These are phyloP conservation scores for Acanthamoeba healyi DNA, from an alignment of 208 protist genomes.

Conservation along the genomic window DNA sequence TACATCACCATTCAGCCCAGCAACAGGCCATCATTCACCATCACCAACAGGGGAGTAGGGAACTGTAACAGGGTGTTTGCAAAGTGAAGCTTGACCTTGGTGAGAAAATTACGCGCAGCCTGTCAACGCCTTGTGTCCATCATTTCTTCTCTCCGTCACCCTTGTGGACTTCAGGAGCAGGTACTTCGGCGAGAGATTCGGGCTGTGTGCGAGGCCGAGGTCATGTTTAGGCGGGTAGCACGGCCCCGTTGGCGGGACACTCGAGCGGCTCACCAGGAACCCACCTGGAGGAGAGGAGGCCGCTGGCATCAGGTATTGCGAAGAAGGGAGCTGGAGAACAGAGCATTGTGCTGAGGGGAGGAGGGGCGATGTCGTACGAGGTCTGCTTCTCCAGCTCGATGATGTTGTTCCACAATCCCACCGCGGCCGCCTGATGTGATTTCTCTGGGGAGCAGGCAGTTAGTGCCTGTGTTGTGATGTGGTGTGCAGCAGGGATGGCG, in stretches of 20 bases:
- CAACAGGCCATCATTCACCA: no score
- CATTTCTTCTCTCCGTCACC: no score
- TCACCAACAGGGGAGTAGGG: no score
- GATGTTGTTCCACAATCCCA: conserved; percentile 71
- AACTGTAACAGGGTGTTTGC: no score
- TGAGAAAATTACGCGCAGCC: no score
- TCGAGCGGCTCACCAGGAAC: background rate
- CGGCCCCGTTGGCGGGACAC: background rate
- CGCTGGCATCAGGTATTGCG: background rate
- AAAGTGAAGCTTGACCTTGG: no score
- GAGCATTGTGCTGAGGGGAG: background rate
- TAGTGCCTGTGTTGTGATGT: no score
- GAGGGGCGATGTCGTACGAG: background rate
- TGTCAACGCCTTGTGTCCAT: no score
- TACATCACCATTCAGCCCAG: no score
- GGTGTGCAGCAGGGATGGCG: background rate
- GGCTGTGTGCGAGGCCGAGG: background rate
- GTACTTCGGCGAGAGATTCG: no score
- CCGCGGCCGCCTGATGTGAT: background rate
- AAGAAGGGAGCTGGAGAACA: background rate
- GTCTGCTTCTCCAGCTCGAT: conserved; percentile 27
- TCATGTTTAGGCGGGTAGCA: background rate
- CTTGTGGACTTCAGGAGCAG: no score
- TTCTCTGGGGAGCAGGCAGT: background rate
- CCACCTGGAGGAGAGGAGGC: background rate